These are phyloP conservation scores for Colletotrichum chrysophilum DNA, from an alignment of 2,329 filamentous ascomycete genomes.

Conservation along the genomic window DNA sequence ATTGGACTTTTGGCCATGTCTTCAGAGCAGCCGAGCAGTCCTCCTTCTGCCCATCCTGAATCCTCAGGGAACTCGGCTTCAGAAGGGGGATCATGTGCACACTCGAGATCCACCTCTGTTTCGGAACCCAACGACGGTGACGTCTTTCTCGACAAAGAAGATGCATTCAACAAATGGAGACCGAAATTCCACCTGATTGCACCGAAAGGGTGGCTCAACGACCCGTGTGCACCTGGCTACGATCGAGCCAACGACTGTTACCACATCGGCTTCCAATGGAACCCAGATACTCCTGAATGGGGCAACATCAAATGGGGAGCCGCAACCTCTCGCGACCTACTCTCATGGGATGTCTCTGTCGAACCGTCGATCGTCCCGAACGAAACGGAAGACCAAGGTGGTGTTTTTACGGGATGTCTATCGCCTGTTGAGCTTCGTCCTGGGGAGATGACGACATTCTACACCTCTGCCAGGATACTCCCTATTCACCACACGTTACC, in stretches of 20 bases:
- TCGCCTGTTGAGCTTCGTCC: not conserved
- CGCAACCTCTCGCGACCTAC: not conserved
- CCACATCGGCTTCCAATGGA: not conserved
- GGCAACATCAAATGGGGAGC: not conserved
- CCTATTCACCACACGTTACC: not conserved
- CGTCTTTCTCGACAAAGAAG: not conserved
- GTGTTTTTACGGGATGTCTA: not conserved
- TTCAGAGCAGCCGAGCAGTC: not conserved
- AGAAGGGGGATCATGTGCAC: not conserved
- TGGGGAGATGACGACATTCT: not conserved
- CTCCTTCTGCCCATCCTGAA: not conserved
- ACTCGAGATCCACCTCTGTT: not conserved
- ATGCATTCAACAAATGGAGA: not conserved
- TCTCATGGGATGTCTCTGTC: not conserved
- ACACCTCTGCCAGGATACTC: not conserved
- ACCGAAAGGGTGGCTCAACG: not conserved
- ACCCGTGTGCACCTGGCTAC: not conserved
- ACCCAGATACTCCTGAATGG: not conserved
- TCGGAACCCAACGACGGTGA: not conserved
- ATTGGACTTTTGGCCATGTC: not conserved
- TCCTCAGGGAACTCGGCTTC: not conserved
- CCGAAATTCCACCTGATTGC: not conserved
- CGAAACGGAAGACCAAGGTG: not conserved
- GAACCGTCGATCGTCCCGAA: not conserved
- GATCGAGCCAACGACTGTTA: not conserved